A percentile compares a stretch with the other conserved stretches of the same genome.
These are phyloP conservation scores for Ceratocystis eucalypticola DNA, from an alignment of 2,329 filamentous ascomycete species.

Conservation along the genomic window DNA sequence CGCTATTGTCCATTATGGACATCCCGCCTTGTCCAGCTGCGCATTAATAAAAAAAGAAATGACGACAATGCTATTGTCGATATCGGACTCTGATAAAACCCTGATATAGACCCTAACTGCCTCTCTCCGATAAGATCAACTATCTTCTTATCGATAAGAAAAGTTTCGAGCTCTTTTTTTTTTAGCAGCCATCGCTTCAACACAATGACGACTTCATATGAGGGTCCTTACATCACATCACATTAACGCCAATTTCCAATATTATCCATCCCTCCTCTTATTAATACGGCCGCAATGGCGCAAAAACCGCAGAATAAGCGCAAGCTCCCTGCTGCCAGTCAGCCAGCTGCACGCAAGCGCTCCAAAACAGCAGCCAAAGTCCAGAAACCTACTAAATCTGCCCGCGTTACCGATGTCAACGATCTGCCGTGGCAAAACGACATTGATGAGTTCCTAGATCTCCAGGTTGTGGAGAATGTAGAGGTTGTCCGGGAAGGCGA, in stretches of 20 bases:
- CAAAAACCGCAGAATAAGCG: conserved; percentile 12
- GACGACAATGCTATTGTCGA: not conserved
- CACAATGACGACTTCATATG: not conserved
- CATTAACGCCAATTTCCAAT: not conserved
- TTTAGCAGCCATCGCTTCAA: not conserved
- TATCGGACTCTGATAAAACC: not conserved
- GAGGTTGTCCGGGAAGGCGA: conserved; percentile 60
- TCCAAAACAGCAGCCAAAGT: conserved; percentile 18
- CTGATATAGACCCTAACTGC: not conserved
- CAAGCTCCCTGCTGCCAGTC: conserved; percentile 3
- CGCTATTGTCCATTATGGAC: not conserved
- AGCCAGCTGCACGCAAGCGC: conserved; percentile 10
- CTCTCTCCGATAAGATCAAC: not conserved
- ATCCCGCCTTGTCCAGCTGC: not conserved
- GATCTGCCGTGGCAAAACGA: conserved; percentile 55
- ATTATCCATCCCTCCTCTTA: too few relatives aligned
- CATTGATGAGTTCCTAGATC: conserved; percentile 81
- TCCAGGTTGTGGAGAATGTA: conserved; percentile 86
- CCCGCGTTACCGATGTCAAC: conserved; percentile 29
- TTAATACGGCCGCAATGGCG: not conserved
- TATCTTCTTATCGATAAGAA: conserved; percentile 3
- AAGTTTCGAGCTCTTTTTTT: not conserved
- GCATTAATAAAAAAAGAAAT: not conserved
- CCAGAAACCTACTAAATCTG: conserved; percentile 23
- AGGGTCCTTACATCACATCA: too few relatives aligned